Percentiles rank a stretch among this genome's conserved stretches.
Conservation (phyloP, 1,284 basidiomycete species). For the Cryptococcus jaspeensis region DNA sequence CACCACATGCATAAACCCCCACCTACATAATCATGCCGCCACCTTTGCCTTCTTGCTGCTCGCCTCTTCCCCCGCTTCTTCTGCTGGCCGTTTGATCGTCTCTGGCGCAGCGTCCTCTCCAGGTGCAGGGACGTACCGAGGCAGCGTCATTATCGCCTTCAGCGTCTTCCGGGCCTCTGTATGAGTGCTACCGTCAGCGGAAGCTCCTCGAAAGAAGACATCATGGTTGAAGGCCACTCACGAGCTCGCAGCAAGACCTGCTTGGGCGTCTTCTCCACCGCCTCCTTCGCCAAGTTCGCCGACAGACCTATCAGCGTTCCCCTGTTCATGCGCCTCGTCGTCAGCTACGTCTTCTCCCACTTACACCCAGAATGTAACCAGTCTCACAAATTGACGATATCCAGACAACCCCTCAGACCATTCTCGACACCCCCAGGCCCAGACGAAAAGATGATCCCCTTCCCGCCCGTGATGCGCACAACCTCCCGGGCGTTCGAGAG, state of each 20-base stretch:
- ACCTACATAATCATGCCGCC: not conserved
- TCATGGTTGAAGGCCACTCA: too few species aligned
- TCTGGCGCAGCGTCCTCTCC: not conserved
- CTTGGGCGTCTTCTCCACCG: constrained; percentile 40
- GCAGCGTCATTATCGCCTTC: constrained; percentile 46
- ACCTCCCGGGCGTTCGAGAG: constrained; percentile 49
- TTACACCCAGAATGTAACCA: not conserved
- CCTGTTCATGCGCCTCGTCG: constrained; percentile 16
- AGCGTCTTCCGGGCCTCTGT: constrained; percentile 47
- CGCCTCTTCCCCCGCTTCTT: not conserved
- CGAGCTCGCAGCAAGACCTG: constrained; percentile 48
- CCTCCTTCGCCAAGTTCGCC: constrained; percentile 50
- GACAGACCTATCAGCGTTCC: constrained; percentile 49
- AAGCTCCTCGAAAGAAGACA: too few species aligned
- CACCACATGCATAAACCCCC: too few species aligned
- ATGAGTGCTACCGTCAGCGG: too few species aligned
- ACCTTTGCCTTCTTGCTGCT: constrained; percentile 5
- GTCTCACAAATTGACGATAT: constrained; percentile 48
- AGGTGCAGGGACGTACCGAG: constrained; percentile 32
- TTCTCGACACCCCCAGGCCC: constrained; percentile 37
- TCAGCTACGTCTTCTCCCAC: too few species aligned
- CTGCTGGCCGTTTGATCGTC: not conserved
- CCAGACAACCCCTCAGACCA: constrained; percentile 41
- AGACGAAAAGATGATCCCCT: constrained; percentile 48
- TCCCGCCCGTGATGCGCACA: constrained; percentile 46